Percentiles rank a stretch among this genome's conserved stretches.
phyloP scores from a whole-genome alignment of 345 rosid species.

The Linum lewisii region DNA sequence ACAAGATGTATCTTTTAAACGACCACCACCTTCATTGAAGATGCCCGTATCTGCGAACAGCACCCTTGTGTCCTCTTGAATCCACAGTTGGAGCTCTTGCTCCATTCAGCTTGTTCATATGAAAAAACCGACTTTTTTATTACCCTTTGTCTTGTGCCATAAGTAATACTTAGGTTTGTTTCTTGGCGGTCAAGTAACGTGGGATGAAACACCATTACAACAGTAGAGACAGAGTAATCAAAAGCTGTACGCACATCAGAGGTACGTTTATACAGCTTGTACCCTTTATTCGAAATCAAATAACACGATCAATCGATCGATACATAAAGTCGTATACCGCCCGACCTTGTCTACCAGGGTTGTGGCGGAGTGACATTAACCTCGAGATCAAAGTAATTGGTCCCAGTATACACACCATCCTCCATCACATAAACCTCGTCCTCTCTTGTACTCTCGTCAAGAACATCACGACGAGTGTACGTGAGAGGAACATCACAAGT shows the following conservation, averaged over 20 bases:
- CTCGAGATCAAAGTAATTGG: background rate
- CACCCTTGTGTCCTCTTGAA: constrained; percentile 33
- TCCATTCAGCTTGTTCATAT: no score
- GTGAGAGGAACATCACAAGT: background rate
- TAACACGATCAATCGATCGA: no score
- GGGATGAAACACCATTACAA: no score
- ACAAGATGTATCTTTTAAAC: constrained; percentile 80
- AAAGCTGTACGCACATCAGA: no score
- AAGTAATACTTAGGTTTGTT: no score
- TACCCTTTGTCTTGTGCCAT: no score
- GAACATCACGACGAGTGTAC: background rate
- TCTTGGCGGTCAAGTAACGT: no score
- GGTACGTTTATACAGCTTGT: no score
- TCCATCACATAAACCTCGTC: background rate
- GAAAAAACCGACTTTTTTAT: no score
- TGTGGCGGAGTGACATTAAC: background rate
- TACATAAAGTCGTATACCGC: no score
- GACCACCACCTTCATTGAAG: constrained; percentile 12
- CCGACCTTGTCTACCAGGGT: background rate
- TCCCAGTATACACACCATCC: background rate
- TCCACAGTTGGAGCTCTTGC: background rate
- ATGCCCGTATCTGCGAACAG: constrained; percentile 17
- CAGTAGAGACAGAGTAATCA: no score
- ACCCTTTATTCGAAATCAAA: no score
- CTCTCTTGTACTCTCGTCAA: background rate